Percentiles rank a stretch among this genome's conserved stretches.
These are phyloP conservation scores for Elongisporangium senticosum DNA, from an alignment of 352 stramenopile genomes.

Conservation along the genomic window DNA sequence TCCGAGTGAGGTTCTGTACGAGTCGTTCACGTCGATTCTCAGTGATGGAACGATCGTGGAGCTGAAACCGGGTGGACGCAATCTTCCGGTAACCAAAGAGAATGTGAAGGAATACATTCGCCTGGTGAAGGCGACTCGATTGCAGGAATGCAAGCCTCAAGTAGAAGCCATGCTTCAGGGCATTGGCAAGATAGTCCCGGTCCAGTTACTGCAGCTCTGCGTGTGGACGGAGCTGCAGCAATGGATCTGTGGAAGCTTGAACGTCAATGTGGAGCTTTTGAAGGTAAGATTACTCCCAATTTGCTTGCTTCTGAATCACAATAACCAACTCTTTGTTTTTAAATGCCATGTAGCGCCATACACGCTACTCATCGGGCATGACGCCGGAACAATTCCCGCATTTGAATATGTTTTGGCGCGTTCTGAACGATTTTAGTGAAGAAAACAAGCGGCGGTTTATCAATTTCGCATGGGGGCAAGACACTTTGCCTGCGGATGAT, in stretches of 20 bases:
- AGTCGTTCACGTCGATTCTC: slow-evolving; percentile 68
- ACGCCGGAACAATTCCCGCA: slow-evolving; percentile 64
- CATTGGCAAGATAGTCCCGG: slow-evolving; percentile 61
- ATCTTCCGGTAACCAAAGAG: slow-evolving; percentile 52
- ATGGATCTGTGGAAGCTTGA: slow-evolving; percentile 72
- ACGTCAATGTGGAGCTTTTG: slow-evolving; percentile 66
- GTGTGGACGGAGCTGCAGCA: slow-evolving; percentile 77
- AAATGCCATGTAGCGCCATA: slow-evolving; percentile 54
- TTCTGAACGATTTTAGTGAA: slow-evolving; percentile 50
- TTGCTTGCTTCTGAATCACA: slow-evolving; percentile 16
- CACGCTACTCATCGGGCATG: slow-evolving; percentile 74
- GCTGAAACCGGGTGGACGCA: slow-evolving; percentile 37
- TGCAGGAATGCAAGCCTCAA: slow-evolving; percentile 73
- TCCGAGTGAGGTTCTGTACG: slow-evolving; percentile 34
- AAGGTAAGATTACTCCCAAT: slow-evolving; percentile 30
- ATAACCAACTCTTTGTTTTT: slow-evolving; percentile 1
- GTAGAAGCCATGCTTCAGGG: slow-evolving; percentile 70
- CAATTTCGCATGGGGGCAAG: slow-evolving; percentile 83
- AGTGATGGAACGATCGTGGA: slow-evolving; percentile 66
- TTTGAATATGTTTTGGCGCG: slow-evolving; percentile 73
- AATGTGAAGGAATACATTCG: slow-evolving; percentile 73
- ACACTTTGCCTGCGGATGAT: slow-evolving; percentile 68
- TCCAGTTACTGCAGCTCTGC: slow-evolving; percentile 65
- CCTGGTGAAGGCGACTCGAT: slow-evolving; percentile 47
- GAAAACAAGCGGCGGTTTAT: slow-evolving; percentile 81